A percentile compares a stretch with the other conserved stretches of the same genome.
Conservation (phyloP, 495 filamentous ascomycete genomes). For the Achaetomiella virescens region DNA sequence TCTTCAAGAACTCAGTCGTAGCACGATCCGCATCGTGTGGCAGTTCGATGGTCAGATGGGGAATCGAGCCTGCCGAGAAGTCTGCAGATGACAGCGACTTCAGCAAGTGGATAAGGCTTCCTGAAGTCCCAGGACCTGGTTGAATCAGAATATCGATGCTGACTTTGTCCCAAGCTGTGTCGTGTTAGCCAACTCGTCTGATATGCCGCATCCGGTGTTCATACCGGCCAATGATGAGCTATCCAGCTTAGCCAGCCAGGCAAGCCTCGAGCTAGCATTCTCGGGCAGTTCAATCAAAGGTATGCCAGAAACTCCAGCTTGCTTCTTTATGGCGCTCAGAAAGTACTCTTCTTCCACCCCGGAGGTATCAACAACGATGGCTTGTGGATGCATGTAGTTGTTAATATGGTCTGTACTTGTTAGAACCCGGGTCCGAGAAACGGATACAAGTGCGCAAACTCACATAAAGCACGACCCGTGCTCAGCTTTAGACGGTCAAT, state of each 20-base stretch:
- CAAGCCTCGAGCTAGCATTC: constrained; percentile 50
- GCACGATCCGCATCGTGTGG: constrained; percentile 57
- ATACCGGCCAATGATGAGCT: constrained; percentile 62
- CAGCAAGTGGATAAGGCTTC: constrained; percentile 66
- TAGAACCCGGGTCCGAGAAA: constrained; percentile 7
- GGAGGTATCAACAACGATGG: constrained; percentile 47
- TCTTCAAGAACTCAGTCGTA: constrained; percentile 53
- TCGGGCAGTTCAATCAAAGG: constrained; percentile 64
- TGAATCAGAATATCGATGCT: constrained; percentile 73
- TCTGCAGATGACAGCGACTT: constrained; percentile 67
- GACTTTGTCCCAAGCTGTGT: constrained; percentile 65
- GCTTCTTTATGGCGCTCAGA: constrained; percentile 43
- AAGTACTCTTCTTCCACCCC: constrained; percentile 49
- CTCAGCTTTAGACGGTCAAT: constrained; percentile 43
- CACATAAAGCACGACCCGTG: constrained; percentile 38
- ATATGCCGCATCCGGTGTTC: neutral
- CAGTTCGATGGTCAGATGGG: constrained; percentile 75
- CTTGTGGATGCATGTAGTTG: constrained; percentile 54
- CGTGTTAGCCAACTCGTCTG: constrained; percentile 7
- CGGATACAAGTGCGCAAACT: constrained; percentile 5
- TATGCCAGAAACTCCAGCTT: constrained; percentile 35
- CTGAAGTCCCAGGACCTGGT: constrained; percentile 58
- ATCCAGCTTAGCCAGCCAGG: constrained; percentile 73
- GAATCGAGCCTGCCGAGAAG: constrained; percentile 56
- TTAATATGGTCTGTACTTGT: constrained; percentile 40